Evolutionary conservation across 192 early-diverging fungal genomes (phyloP).

Genomic region (Entomortierella beljakovae): DNA sequence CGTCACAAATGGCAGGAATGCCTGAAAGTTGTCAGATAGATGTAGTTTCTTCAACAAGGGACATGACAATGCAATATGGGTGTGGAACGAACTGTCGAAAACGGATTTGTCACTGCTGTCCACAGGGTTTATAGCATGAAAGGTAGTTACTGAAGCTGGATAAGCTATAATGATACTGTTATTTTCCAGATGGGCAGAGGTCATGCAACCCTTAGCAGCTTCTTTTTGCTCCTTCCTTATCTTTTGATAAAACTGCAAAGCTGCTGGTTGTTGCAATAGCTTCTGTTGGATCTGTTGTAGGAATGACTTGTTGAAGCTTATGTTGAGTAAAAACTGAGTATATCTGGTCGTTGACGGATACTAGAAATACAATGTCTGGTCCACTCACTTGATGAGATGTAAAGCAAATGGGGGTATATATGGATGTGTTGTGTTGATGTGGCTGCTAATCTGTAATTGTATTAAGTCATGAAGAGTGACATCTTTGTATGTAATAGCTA

Average conservation of each 20-base stretch:
- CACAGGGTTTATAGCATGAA: too few species aligned
- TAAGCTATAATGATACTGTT: background rate
- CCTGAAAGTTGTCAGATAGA: too few species aligned
- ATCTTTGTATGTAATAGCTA: background rate
- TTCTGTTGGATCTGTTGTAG: background rate
- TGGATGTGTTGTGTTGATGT: background rate
- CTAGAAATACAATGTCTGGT: slow-evolving; percentile 11
- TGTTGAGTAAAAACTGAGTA: slow-evolving; percentile 3
- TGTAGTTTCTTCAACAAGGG: too few species aligned
- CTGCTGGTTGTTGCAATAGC: background rate
- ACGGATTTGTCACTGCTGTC: too few species aligned
- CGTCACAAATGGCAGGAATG: too few species aligned
- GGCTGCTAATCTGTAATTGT: slow-evolving; percentile 3
- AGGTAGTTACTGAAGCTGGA: background rate
- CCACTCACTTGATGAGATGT: slow-evolving; percentile 2
- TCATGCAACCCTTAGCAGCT: background rate
- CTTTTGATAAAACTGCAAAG: background rate
- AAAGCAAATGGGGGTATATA: slow-evolving; percentile 16
- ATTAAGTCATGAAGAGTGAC: slow-evolving; percentile 6
- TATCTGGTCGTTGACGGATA: background rate
- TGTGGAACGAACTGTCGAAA: too few species aligned
- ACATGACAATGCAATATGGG: too few species aligned
- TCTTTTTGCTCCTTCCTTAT: background rate
- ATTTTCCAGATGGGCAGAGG: background rate
- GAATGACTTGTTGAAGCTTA: slow-evolving; percentile 15